Conservation (phyloP, 495 filamentous ascomycete species). For the Lophiotrema nucula region DNA sequence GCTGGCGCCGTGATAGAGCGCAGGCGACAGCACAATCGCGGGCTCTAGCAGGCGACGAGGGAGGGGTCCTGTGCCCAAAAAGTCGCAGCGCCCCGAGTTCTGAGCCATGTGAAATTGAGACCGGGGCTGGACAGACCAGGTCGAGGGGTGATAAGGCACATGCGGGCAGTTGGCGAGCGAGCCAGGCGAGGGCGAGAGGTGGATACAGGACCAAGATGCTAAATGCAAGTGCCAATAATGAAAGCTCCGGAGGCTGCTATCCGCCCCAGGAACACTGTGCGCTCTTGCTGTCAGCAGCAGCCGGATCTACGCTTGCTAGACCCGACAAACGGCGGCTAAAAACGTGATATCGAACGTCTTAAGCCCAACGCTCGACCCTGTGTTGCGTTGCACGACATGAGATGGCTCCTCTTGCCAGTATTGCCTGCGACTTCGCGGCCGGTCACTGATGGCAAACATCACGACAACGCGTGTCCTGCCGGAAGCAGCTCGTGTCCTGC, state of each 20-base stretch:
- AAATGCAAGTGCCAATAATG: conserved; percentile 2
- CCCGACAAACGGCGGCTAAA: conserved; percentile 29
- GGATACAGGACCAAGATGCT: not conserved
- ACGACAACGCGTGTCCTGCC: too few relatives aligned
- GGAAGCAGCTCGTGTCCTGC: too few relatives aligned
- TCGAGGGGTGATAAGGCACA: conserved; percentile 25
- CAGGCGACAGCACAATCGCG: conserved; percentile 7
- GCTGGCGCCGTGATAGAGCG: conserved; percentile 6
- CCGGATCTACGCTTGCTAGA: conserved; percentile 11
- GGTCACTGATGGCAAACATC: too few relatives aligned
- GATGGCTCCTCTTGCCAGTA: too few relatives aligned
- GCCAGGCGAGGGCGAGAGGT: conserved; percentile 8
- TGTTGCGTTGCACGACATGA: conserved; percentile 7
- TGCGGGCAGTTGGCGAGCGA: not conserved
- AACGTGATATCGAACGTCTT: conserved; percentile 23
- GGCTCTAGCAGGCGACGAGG: conserved; percentile 7
- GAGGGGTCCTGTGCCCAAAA: conserved; percentile 13
- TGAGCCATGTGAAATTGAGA: conserved; percentile 23
- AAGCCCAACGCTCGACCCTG: not conserved
- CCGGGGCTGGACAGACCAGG: conserved; percentile 22
- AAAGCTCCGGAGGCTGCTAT: conserved; percentile 12
- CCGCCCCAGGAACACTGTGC: conserved; percentile 12
- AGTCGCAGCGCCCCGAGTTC: conserved; percentile 6
- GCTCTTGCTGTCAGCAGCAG: conserved; percentile 5
- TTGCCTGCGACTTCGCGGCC: too few relatives aligned